Conservation (phyloP, 441 rosid genomes). For the Mallotus japonicus region DNA sequence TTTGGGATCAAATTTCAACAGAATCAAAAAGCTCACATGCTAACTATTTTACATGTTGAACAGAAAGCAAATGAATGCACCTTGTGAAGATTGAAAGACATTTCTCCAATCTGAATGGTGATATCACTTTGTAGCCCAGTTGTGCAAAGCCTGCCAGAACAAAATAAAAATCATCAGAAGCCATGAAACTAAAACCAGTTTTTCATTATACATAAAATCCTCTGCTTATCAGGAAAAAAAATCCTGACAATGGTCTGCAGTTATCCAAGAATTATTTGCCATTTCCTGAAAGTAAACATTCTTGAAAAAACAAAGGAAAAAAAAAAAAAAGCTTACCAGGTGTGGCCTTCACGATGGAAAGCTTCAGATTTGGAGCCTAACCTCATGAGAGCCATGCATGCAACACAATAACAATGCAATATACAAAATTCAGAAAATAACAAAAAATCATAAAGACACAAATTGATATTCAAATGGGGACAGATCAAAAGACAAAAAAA, state of each 20-base stretch:
- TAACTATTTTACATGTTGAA: background rate
- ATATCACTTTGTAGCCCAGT: conserved; percentile 86
- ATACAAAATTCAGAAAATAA: background rate
- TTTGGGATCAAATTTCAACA: background rate
- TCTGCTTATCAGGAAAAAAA: no score
- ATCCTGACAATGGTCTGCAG: no score
- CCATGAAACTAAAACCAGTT: background rate
- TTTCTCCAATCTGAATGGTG: conserved; percentile 62
- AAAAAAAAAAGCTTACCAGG: conserved; percentile 46
- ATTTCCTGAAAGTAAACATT: background rate
- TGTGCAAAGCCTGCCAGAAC: conserved; percentile 60
- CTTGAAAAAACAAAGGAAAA: background rate
- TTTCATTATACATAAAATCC: no score
- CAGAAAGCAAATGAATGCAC: conserved; percentile 28
- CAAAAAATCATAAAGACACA: background rate
- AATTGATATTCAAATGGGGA: background rate
- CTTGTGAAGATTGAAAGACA: conserved; percentile 83
- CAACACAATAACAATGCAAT: background rate
- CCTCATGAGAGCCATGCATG: conserved; percentile 75
- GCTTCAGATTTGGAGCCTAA: conserved; percentile 90
- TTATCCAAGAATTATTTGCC: no score
- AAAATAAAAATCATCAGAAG: background rate
- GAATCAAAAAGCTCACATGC: background rate
- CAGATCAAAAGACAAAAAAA: background rate
- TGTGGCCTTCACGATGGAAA: conserved; percentile 65